phyloP scores from a whole-genome alignment of 148 eudicot species.

The Limonium bicolor region DNA sequence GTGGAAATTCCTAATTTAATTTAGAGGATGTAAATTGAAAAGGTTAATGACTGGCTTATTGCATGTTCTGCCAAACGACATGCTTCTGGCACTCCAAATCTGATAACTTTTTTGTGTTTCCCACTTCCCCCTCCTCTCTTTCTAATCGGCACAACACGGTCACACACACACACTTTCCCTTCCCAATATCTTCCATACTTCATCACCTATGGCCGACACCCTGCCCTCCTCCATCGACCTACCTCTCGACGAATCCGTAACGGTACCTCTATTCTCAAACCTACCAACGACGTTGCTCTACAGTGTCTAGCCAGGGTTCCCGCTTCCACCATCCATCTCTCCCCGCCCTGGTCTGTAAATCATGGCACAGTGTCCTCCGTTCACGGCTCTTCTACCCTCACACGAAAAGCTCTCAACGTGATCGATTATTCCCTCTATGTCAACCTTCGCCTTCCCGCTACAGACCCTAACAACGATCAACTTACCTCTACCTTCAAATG shows the following conservation, averaged over 20 bases:
- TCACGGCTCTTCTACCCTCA: slow-evolving; percentile 44
- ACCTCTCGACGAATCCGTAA: not conserved
- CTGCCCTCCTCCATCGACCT: too few species aligned
- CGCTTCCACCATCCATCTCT: slow-evolving; percentile 28
- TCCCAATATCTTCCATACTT: too few species aligned
- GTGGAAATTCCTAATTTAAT: too few species aligned
- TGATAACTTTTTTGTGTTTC: too few species aligned
- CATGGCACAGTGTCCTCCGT: slow-evolving; percentile 40
- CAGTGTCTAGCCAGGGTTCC: slow-evolving; percentile 71
- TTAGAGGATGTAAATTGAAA: too few species aligned
- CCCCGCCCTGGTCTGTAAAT: slow-evolving; percentile 51
- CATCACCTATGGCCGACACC: too few species aligned
- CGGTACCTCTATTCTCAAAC: slow-evolving; percentile 30
- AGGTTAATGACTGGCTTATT: too few species aligned
- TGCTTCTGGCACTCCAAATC: too few species aligned
- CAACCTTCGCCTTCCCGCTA: slow-evolving; percentile 31
- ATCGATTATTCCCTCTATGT: slow-evolving; percentile 42
- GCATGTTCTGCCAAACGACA: too few species aligned
- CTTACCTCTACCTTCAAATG: slow-evolving; percentile 35
- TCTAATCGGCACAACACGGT: too few species aligned
- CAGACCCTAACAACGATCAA: slow-evolving; percentile 13
- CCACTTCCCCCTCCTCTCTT: too few species aligned
- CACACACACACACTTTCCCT: too few species aligned
- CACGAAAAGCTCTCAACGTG: slow-evolving; percentile 38
- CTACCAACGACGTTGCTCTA: slow-evolving; percentile 73